Base-by-base conservation (phyloP, 2,329 filamentous ascomycete genomes). In the Diaporthe eres region DNA sequence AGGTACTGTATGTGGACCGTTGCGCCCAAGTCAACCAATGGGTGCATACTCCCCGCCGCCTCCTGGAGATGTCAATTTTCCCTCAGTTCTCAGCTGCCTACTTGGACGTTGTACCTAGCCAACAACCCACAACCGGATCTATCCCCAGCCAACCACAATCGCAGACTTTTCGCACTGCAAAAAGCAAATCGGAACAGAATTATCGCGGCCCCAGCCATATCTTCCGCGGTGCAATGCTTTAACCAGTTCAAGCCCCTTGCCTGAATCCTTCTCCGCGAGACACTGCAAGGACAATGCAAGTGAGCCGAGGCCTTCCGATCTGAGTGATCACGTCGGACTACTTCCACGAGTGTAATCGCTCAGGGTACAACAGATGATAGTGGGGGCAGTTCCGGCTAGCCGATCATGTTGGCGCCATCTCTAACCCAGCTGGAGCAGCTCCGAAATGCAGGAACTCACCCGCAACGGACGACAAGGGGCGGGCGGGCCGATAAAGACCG, bases 391-490 rank as follows among this genome's bases (percentile, higher is more conserved):
- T 28, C 49, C 49, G 47, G 65, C 34, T 39, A 42, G 22, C 9
- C 37, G 49, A 12, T 13, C 65, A 13, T 55, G 31, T n/a, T 55
- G 25, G 49, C 15, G 31, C n/a, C 65, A 67, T 55, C 15, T 39
- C 49, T 28, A 55, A 53, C 65, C 34, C 31, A 68, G 47, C 65
- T 53, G n/a, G 49, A 25, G 47, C 47, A 39, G 65, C 65, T 25
- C 65, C 65, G 47, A 68, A 53, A 68, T 68, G 65, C 65, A 68
- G 65, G 31, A 25, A 68, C 47, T 53, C 19, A 34, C 25, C n/a
- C 65, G 49, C n/a, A 8, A 13, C 13, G n/a, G 15, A 28, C 22
- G 47, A 53, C 49, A 55, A 55, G 65, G 65, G 65, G 65, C 34
- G 4, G 49, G 49, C 49, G 47, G 34, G 65, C 49, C 65, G 49